Evolutionary conservation across 345 rosid species (phyloP), one percentile per base, ranked within the genome.

Genomic region (Eutrema japonicum): DNA sequence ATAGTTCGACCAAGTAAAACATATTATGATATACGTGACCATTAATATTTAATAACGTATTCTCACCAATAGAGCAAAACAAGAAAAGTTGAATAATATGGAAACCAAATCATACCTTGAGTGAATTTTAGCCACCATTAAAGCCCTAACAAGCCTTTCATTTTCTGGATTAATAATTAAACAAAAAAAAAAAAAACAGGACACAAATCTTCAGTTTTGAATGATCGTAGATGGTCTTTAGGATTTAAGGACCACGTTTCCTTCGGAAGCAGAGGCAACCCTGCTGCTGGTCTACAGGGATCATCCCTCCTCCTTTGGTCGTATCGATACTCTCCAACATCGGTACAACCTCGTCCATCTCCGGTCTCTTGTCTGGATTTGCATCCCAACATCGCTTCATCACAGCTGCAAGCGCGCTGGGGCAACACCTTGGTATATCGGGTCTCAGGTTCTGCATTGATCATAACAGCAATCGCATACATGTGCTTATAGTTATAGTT

Each of bases 331-430:
- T 94, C 85, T 92, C 97, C 83, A 95, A 55, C 96, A 92, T 70
- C 2, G 96, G 76, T 36, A 95, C 99, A 36, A 83, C 99, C 83
- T 95, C 99, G 14, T 88, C 97, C 99, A 95, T 95, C 78, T 92
- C 98, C 0, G 99, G 99, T 46, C 99, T 86, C 78, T 83, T 92
- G 77, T 92, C 96, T 4, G 96, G 92, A 77, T 83, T 86, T 22
- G 98, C 98, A 64, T 95, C 99, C 99, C 99, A 93, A 74, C 98
- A 94, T 45, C 92, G 80, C 79, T 91, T 94, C 98, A 94, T 94
- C 57, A 94, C 97, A 45, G 87, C 88, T 5, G 86, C 96, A 8
- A 94, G 86, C 43, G 95, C 80, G 74, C 86, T 88, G 4, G 99
- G 99, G 71, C 99, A 95, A 57, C 98, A 95, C 82, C 98, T 86